Conservation (phyloP, 164 flowering plant genomes). For the Piper betle region DNA sequence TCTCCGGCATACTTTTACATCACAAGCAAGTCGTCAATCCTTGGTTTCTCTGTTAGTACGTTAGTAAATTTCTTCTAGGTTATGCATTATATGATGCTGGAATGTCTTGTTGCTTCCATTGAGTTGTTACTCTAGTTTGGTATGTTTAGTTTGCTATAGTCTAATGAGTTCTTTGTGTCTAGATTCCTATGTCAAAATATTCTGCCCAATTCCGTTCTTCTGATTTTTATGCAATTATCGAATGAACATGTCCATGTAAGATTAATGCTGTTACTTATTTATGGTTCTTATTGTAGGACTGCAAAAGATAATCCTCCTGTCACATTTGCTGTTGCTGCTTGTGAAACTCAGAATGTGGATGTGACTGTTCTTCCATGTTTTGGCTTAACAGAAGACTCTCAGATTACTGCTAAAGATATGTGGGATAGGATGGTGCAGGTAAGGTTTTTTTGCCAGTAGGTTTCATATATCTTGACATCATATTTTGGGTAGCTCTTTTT, state of each 20-base stretch:
- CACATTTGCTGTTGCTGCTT: conserved; percentile 88
- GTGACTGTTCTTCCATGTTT: conserved; percentile 84
- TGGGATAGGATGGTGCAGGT: conserved; percentile 81
- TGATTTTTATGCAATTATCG: no score
- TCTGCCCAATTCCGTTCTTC: not conserved
- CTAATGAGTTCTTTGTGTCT: not conserved
- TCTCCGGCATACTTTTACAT: conserved; percentile 94
- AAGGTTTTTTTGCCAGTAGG: no score
- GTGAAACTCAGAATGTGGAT: conserved; percentile 84
- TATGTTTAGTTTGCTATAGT: no score
- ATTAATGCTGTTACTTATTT: conserved; percentile 1
- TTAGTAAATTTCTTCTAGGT: conserved; percentile 34
- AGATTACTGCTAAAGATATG: conserved; percentile 63
- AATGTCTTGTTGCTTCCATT: not conserved
- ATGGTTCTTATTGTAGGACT: conserved; percentile 42
- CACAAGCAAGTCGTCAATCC: conserved; percentile 87
- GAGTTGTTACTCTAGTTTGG: not conserved
- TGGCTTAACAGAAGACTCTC: conserved; percentile 55
- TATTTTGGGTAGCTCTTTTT: not conserved
- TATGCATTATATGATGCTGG: conserved; percentile 16
- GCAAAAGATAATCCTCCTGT: conserved; percentile 82
- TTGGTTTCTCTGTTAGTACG: conserved; percentile 31
- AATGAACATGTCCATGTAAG: not conserved
- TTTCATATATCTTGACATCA: no score
- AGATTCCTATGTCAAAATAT: not conserved